Evolutionary conservation across 495 filamentous ascomycete species (phyloP), one percentile per base, ranked within the genome.

Genomic region (Penicillium cosmopolitanum): DNA sequence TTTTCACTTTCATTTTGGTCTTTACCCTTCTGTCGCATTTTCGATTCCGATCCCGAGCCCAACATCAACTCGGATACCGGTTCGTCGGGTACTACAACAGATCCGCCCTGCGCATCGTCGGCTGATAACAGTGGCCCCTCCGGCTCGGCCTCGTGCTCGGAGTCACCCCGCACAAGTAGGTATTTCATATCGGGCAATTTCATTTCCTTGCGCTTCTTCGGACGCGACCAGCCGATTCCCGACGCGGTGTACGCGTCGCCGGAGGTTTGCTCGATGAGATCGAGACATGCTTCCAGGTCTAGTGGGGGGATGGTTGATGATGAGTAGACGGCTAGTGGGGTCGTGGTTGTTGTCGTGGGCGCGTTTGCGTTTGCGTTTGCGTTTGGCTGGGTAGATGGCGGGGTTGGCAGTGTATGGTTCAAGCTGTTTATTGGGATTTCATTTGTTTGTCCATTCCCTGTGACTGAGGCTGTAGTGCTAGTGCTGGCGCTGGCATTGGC

Each of bases 131-230:
- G 28, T 31, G 28, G 28, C 8, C 28, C 28, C 28, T 31, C 21
- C 46, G 19, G 18, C 53, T 38, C 23, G 23, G 19, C n/a, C 53
- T 38, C 23, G 23, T 3, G 3, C 23, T 34, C 51, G 36, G 21
- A 42, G 35, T n/a, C 57, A 35, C 35, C 62, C 36, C 82, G 82
- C 35, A 91, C 68, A 50, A 90, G 73, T 28, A 91, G 70, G 60
- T 89, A 92, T 42, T 85, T 84, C 67, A 91, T 79, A 63, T 88
- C 89, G 0, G 82, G 77, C 2, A 92, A 79, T 42, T 73, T 75
- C 91, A 96, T 96, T 77, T 97, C 92, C 57, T 79, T 77, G 33
- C 72, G 66, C 72, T 97, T 97, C 40, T 82, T 83, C 2, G 58
- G 55, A 0, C 89, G 82, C 11, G 86, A 86, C 93, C 93, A 97